A percentile compares a stretch with the other conserved stretches of the same genome.
phyloP scores from a whole-genome alignment of 345 rosid genomes.

The Eucalyptus lansdowneana region DNA sequence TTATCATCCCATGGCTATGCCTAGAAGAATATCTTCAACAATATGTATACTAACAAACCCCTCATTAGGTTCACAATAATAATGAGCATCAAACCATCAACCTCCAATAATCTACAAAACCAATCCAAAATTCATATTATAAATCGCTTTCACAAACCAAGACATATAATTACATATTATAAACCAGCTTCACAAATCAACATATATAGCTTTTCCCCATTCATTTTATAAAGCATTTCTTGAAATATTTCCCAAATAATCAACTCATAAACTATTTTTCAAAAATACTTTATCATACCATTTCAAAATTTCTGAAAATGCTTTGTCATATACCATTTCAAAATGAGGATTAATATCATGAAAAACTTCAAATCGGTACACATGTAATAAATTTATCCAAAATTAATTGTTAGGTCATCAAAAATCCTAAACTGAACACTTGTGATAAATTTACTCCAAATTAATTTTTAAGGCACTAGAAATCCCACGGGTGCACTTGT shows the following conservation, averaged over 20 bases:
- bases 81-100: not conserved
- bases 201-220: not conserved
- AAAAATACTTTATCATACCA: not conserved
- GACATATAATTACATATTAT: not conserved
- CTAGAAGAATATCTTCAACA: not conserved
- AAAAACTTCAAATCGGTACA: fast-evolving
- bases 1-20: not conserved
- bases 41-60: not conserved
- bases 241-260: not conserved
- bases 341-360: too few relatives aligned
- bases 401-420: too few relatives aligned
- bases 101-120: not conserved
- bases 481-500: too few relatives aligned
- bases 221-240: not conserved
- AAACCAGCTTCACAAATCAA: not conserved
- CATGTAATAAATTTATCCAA: too few relatives aligned
- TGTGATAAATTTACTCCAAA: too few relatives aligned
- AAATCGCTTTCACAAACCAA: not conserved
- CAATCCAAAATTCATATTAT: not conserved
- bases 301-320: too few relatives aligned
- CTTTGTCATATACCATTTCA: too few relatives aligned
- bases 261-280: not conserved
- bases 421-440: too few relatives aligned
- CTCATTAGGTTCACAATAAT: not conserved
- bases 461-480: too few relatives aligned